Evolutionary conservation across 2,329 filamentous ascomycete genomes (phyloP).

Genomic region (Pseudocercospora fijiensis): DNA sequence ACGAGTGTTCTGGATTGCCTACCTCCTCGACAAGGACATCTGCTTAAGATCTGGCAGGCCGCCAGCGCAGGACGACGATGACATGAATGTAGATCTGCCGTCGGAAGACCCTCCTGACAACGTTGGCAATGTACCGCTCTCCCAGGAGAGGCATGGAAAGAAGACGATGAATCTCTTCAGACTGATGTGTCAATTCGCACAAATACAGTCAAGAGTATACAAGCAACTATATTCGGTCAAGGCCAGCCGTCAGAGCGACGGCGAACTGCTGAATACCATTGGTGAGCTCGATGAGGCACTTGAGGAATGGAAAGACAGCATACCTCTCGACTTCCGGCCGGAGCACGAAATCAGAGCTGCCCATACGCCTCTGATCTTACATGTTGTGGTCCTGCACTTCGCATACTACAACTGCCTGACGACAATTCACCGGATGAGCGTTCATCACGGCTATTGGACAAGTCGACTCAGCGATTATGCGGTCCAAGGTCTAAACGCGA

Average conservation of each 20-base stretch:
- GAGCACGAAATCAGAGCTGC: constrained; percentile 93
- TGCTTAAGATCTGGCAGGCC: constrained; percentile 71
- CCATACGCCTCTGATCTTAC: constrained; percentile 88
- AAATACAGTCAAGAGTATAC: constrained; percentile 93
- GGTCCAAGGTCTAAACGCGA: constrained; percentile 87
- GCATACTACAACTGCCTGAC: constrained; percentile 97
- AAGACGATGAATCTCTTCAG: constrained; percentile 94
- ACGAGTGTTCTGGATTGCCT: constrained; percentile 74
- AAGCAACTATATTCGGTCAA: constrained; percentile 89
- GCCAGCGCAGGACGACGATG: constrained; percentile 71
- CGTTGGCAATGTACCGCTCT: constrained; percentile 88
- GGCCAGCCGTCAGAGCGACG: constrained; percentile 86
- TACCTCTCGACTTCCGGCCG: constrained; percentile 93
- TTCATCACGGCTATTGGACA: constrained; percentile 98
- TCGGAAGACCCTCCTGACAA: constrained; percentile 88
- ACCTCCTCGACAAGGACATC: constrained; percentile 71
- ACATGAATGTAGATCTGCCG: constrained; percentile 94
- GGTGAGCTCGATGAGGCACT: constrained; percentile 80
- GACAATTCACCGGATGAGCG: constrained; percentile 97
- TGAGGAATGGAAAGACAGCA: constrained; percentile 94
- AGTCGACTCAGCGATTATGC: constrained; percentile 92
- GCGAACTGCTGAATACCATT: constrained; percentile 91
- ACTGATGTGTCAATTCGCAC: constrained; percentile 84
- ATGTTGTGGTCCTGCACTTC: constrained; percentile 92
- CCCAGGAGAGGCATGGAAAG: constrained; percentile 65